A percentile compares a stretch with the other conserved stretches of the same genome.
Conservation (phyloP, 805 yeast species). For the Candida vartiovaarae region DNA sequence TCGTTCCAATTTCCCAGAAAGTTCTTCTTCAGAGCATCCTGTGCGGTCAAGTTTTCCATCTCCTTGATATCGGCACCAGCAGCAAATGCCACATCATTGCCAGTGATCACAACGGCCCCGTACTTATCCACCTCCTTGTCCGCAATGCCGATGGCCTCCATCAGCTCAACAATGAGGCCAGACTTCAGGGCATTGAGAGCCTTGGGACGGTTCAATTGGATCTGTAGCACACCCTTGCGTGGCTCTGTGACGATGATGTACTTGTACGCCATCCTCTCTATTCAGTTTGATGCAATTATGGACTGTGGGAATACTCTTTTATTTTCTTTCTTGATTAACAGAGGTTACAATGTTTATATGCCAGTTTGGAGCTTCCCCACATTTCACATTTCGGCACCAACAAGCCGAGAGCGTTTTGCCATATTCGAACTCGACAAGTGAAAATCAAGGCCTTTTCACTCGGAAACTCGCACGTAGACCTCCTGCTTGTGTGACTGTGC, state of each 20-base stretch:
- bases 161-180: slow-evolving; percentile 14
- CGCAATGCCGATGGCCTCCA: slow-evolving; percentile 16
- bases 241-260: slow-evolving; percentile 19
- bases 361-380: too few relatives aligned
- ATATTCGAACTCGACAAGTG: too few relatives aligned
- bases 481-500: slow-evolving; percentile 25
- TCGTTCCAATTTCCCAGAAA: slow-evolving; percentile 35
- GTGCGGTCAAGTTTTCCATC: slow-evolving; percentile 33
- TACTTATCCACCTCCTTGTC: slow-evolving; percentile 26
- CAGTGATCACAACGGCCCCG: slow-evolving; percentile 44
- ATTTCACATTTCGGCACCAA: too few relatives aligned
- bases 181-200: slow-evolving; percentile 21
- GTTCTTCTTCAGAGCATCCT: slow-evolving; percentile 28
- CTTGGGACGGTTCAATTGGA: slow-evolving; percentile 23
- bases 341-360: too few relatives aligned
- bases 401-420: too few relatives aligned
- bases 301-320: too few relatives aligned
- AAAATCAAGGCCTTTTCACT: background rate
- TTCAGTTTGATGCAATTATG: too few relatives aligned
- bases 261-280: slow-evolving; percentile 11
- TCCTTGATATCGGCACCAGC: slow-evolving; percentile 51
- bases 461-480: slow-evolving; percentile 8
- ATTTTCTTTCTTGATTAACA: too few relatives aligned
- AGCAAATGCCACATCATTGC: slow-evolving; percentile 40
- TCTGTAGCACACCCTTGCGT: slow-evolving; percentile 17